These are phyloP conservation scores for Paralagenidium karlingii DNA, from an alignment of 352 stramenopile genomes.

Conservation along the genomic window DNA sequence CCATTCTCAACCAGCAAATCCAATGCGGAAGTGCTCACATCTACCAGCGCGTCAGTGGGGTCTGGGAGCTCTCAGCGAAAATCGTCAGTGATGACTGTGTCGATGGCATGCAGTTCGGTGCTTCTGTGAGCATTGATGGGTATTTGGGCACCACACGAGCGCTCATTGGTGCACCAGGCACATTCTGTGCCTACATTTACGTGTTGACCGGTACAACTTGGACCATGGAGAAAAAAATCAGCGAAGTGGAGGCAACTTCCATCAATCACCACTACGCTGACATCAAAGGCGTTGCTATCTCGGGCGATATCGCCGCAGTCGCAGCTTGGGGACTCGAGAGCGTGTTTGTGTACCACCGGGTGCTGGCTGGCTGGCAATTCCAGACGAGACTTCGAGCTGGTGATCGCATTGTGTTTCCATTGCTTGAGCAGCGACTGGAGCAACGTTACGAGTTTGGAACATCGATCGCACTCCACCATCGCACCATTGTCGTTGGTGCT, in stretches of 20 bases:
- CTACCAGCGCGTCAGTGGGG: slow-evolving; percentile 39
- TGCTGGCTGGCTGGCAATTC: slow-evolving; percentile 27
- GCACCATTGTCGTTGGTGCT: slow-evolving; percentile 84
- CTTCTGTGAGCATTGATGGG: slow-evolving; percentile 57
- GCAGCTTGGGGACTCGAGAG: slow-evolving; percentile 62
- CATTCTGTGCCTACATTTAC: slow-evolving; percentile 39
- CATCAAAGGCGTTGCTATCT: slow-evolving; percentile 55
- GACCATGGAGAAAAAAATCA: slow-evolving; percentile 26
- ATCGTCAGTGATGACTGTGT: slow-evolving; percentile 29
- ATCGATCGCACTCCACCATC: slow-evolving; percentile 63
- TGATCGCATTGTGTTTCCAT: slow-evolving; percentile 77
- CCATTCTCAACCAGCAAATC: slow-evolving; percentile 5
- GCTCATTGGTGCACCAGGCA: slow-evolving; percentile 57
- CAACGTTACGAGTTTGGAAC: slow-evolving; percentile 84
- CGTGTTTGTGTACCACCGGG: slow-evolving; percentile 63
- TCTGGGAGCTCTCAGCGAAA: slow-evolving; percentile 56
- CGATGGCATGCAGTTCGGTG: slow-evolving; percentile 37
- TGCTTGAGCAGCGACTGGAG: slow-evolving; percentile 60
- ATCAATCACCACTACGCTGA: slow-evolving; percentile 58
- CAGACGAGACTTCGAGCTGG: slow-evolving; percentile 43
- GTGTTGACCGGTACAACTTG: slow-evolving; percentile 13
- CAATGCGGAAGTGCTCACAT: slow-evolving; percentile 57
- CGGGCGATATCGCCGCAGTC: slow-evolving; percentile 82
- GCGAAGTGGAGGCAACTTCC: slow-evolving; percentile 18
- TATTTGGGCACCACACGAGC: slow-evolving; percentile 35